Evolutionary conservation across 768 basidiomycete species (phyloP), one percentile per base, ranked within the genome.

Genomic region (Cyclocybe cylindracea): DNA sequence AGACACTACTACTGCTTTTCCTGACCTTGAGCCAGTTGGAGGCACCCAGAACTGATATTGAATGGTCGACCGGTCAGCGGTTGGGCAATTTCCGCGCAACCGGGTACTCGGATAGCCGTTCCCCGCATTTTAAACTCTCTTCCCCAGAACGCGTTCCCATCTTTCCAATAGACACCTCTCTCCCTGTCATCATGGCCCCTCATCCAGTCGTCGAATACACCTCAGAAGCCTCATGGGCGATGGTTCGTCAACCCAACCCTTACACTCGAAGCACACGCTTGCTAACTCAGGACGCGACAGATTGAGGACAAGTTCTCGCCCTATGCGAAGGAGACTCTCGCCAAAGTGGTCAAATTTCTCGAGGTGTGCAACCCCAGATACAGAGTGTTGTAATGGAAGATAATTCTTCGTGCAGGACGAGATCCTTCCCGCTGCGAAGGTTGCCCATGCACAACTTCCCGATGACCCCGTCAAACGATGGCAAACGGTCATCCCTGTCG

Each of bases 251-350:
- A 34, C 32, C 10, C 33, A 8, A 35, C 34, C 31, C 11, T 16
- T 19, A n/a, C 2, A 31, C 31, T 32, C 16, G 31, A 10, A 29
- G 5, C 33, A 10, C 38, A 42, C 18, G 14, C n/a, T 11, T 35
- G 43, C 13, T 59, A 39, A 44, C 29, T 36, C 34, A 6, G 29
- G 47, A 40, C 33, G 29, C 43, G 19, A 14, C 40, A 93, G 91
- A 73, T 95, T 53, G 90, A 96, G 74, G 87, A 91, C 79, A 94
- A 92, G 74, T 91, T 98, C 79, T 91, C 93, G 5, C 82, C 87
- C 6, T 90, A 80, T 61, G 97, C 87, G 16, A 95, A 94, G 70
- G 87, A 94, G 61, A 89, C 84, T 4, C 77, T 99, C 36, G 79
- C 83, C 35, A 94, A 87, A 62, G 81, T 99, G 44, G 80, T 96